A percentile compares a stretch with the other conserved stretches of the same genome.
phyloP scores from a whole-genome alignment of 345 rosid species.

The Eucalyptus regnans region DNA sequence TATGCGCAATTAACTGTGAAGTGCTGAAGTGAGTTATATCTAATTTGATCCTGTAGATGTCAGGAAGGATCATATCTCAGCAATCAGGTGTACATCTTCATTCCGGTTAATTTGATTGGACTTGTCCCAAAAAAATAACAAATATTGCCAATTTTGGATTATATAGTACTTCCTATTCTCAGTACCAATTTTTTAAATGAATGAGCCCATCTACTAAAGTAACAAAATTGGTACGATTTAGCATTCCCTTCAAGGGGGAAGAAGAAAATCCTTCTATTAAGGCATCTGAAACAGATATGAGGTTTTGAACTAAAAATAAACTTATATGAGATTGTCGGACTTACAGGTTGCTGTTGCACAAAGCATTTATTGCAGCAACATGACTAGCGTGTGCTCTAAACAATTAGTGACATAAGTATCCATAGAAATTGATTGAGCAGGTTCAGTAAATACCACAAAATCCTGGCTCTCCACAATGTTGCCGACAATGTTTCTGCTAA shows the following conservation, averaged over 20 bases:
- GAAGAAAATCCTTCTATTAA: background rate
- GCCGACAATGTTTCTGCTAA: conserved; percentile 30
- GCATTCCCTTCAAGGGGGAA: background rate
- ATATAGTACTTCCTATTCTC: background rate
- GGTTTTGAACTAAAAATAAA: background rate
- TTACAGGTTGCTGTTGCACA: background rate
- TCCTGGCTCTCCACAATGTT: conserved; percentile 33
- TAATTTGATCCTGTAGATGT: background rate
- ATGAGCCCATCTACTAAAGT: background rate
- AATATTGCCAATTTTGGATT: background rate
- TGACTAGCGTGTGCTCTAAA: background rate
- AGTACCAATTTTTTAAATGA: background rate
- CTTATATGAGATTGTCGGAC: background rate
- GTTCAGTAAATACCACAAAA: conserved; percentile 19
- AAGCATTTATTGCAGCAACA: background rate
- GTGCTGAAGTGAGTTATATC: background rate
- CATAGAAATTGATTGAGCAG: background rate
- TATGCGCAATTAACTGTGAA: background rate
- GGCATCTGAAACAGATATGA: background rate
- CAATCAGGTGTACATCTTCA: background rate
- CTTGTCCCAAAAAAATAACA: background rate
- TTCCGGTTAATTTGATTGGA: background rate
- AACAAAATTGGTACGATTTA: background rate
- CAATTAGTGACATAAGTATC: background rate
- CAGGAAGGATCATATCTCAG: background rate